A percentile compares a stretch with the other conserved stretches of the same genome.
These are phyloP conservation scores for Puccinia hordei DNA, from an alignment of 1,284 basidiomycete species.

Conservation along the genomic window DNA sequence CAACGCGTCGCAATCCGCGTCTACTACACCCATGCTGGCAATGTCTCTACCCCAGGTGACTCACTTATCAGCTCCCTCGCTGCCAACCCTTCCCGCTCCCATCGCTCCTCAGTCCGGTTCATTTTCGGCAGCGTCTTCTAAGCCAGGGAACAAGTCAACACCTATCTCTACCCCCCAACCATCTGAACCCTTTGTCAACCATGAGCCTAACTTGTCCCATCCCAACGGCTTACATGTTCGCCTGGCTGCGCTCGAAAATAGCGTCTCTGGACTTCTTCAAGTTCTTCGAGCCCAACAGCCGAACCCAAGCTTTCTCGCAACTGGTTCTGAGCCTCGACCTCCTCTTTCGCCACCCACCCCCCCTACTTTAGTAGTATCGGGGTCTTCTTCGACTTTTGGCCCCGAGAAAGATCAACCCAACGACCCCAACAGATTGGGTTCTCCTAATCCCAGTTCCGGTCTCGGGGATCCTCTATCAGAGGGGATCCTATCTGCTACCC, in stretches of 20 bases:
- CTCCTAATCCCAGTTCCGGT: background rate
- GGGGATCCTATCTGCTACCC: constrained; percentile 14
- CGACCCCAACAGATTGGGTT: constrained; percentile 15
- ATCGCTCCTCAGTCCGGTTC: constrained; percentile 2
- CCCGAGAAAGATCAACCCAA: constrained; percentile 38
- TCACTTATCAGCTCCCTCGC: constrained; percentile 9
- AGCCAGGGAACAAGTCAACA: constrained; percentile 22
- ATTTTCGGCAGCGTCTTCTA: background rate
- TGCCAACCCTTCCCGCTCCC: background rate
- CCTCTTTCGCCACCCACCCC: constrained; percentile 36
- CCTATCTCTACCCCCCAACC: constrained; percentile 26
- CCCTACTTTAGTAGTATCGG: constrained; percentile 26
- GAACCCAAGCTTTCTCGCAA: background rate
- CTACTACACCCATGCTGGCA: background rate
- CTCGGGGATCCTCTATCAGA: constrained; percentile 41
- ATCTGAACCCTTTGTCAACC: background rate
- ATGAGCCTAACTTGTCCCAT: constrained; percentile 13
- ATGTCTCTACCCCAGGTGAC: constrained; percentile 17
- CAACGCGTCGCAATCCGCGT: background rate
- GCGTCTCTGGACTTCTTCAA: constrained; percentile 46
- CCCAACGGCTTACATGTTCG: constrained; percentile 29
- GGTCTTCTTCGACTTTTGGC: constrained; percentile 21
- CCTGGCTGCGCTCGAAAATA: constrained; percentile 44
- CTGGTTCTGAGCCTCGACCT: constrained; percentile 13
- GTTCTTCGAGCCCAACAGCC: constrained; percentile 38